phyloP scores from a whole-genome alignment of 2,329 filamentous ascomycete genomes.

The Diaporthe sp. region DNA sequence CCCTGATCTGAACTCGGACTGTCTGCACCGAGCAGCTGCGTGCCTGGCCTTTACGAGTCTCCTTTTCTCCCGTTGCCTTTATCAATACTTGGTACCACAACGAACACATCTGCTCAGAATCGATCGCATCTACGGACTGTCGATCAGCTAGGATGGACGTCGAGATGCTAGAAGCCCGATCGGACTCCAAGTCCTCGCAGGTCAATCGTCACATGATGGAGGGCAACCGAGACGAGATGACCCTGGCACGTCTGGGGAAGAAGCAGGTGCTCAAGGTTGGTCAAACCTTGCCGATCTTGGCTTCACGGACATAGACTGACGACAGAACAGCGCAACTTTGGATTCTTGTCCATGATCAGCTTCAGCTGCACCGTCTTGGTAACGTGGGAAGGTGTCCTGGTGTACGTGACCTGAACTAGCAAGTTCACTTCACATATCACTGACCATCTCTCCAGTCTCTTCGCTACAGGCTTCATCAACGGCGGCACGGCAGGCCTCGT shows the following conservation, averaged over 20 bases:
- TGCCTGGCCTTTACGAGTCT: neutral
- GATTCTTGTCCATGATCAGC: conserved; percentile 12
- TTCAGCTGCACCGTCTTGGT: conserved; percentile 28
- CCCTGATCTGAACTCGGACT: neutral
- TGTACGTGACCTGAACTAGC: neutral
- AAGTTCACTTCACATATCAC: neutral
- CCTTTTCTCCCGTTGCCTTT: neutral
- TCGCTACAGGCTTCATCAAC: conserved; percentile 51
- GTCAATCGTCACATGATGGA: neutral
- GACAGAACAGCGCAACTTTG: conserved; percentile 4
- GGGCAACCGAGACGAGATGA: neutral
- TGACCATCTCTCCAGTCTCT: neutral
- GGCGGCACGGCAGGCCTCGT: conserved; percentile 62
- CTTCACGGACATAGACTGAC: neutral
- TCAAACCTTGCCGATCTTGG: neutral
- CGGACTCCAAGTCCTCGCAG: neutral
- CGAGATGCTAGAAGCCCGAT: neutral
- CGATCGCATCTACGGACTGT: neutral
- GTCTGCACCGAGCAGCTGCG: neutral
- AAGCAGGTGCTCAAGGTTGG: conserved; percentile 25
- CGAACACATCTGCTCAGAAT: neutral
- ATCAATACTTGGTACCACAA: neutral
- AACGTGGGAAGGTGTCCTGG: conserved; percentile 42
- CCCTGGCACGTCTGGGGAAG: conserved; percentile 14
- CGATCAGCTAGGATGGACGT: neutral